Base-by-base conservation (phyloP, 208 protist species). In the Crithidia expoeki region DNA sequence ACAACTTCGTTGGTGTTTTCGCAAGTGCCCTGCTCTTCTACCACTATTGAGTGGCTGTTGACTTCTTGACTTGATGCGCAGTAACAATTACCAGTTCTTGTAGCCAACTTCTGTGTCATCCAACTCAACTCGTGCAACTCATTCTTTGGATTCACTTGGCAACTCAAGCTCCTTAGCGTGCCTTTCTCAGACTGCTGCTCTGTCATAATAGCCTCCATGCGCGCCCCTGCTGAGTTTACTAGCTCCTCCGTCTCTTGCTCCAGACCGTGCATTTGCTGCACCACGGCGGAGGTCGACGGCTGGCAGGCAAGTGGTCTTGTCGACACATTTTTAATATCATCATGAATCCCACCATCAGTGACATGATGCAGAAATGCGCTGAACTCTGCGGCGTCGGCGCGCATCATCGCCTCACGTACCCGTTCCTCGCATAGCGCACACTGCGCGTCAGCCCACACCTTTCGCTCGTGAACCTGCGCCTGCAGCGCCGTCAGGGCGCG, bases 391-490 rank as follows among this genome's bases (percentile, higher is more conserved):
- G 47, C 32, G n/a, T 72, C 66, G 5, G 66, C 66, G 12, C 7
- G 42, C n/a, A 17, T 2, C 0, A 16, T 16, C 17, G 66, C 66
- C 33, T 63, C 42, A 0, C 58, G 58, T 23, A 74, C 59, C 14
- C 58, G 58, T 50, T 50, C 6, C 32, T 64, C 68, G 34, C 28
- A 28, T 16, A 59, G 36, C 14, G 57, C 58, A 50, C 68, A 67
- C 68, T 64, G 58, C 19, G 38, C 58, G 19, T 74, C 68, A 7
- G 68, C 59, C 68, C 68, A 74, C 50, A 17, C 46, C 36, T 74
- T 74, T 36, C 68, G 42, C 40, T 74, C 58, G 17, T 40, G 58
- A 47, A 55, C 56, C 58, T 46, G 5, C n/a, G 47, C 56, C 36
- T 60, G 58, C 25, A 74, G 68, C 7, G 36, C 25, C 11, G 30